phyloP scores from a whole-genome alignment of 306 rosid species.

The Cicer pinnatifidum region DNA sequence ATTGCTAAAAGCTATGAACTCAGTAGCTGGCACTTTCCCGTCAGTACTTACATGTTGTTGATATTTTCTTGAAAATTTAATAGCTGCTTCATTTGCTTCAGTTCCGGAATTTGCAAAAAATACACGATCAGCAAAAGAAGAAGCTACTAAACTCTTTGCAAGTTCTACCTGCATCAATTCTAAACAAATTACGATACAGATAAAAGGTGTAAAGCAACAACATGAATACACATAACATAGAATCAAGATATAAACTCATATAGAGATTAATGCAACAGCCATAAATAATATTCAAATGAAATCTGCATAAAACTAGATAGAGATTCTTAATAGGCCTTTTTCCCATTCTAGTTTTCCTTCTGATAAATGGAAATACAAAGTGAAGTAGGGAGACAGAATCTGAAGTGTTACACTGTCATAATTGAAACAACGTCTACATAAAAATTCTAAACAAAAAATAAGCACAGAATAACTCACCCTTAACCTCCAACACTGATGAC shows the following conservation, averaged over 20 bases:
- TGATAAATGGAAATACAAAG: conserved; percentile 29
- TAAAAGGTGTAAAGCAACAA: conserved; percentile 14
- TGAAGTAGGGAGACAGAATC: conserved; percentile 4
- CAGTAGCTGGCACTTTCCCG: conserved; percentile 60
- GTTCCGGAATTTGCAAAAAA: conserved; percentile 92
- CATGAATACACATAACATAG: neutral
- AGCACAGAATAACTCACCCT: conserved; percentile 3
- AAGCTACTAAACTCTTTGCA: conserved; percentile 70
- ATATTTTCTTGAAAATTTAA: conserved; percentile 87
- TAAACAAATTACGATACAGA: conserved; percentile 19
- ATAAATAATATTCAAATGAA: conserved; percentile 12
- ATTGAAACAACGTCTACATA: neutral
- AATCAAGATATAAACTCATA: conserved; percentile 3
- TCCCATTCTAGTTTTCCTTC: conserved; percentile 17
- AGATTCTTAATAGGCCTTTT: conserved; percentile 18
- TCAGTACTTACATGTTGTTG: conserved; percentile 63
- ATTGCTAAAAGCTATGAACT: conserved; percentile 79
- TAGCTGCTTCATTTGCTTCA: conserved; percentile 94
- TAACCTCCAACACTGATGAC: neutral
- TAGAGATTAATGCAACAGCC: conserved; percentile 6
- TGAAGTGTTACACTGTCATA: conserved; percentile 13
- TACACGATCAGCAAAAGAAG: conserved; percentile 88
- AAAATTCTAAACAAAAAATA: neutral
- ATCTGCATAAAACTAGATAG: neutral
- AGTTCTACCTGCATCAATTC: conserved; percentile 72